Conservation (phyloP, 129 eudicot genomes). For the Erigeron canadensis region DNA sequence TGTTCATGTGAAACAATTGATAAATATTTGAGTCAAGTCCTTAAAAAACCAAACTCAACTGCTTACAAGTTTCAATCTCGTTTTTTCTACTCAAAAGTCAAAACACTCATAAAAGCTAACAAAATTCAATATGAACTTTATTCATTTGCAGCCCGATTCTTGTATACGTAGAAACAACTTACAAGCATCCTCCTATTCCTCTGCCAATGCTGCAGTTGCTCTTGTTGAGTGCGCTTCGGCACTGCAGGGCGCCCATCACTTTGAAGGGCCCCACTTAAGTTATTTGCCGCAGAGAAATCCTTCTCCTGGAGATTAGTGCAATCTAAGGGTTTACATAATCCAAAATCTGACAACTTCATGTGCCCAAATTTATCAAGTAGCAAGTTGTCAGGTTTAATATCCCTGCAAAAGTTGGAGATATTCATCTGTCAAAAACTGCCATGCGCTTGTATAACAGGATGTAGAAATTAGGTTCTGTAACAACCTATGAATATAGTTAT, state of each 20-base stretch:
- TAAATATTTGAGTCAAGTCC: not conserved
- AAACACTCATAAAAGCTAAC: not conserved
- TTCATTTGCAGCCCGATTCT: not conserved
- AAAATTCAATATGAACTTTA: not conserved
- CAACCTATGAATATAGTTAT: constrained; percentile 94
- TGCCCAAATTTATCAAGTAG: constrained; percentile 91
- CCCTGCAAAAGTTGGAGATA: constrained; percentile 50
- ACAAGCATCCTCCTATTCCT: constrained; percentile 99
- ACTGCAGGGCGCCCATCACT: constrained; percentile 89
- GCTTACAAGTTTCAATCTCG: not conserved
- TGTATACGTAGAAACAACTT: constrained; percentile 15
- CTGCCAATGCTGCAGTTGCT: constrained; percentile 98
- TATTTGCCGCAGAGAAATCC: constrained; percentile 72
- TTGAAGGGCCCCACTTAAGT: constrained; percentile 89
- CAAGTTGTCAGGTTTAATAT: constrained; percentile 95
- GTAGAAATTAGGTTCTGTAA: constrained; percentile 18
- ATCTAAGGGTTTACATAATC: constrained; percentile 92
- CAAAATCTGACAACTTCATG: constrained; percentile 98
- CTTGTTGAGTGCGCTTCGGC: constrained; percentile 94
- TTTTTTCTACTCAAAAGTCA: not conserved
- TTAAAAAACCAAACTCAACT: not conserved
- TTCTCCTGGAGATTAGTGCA: constrained; percentile 87
- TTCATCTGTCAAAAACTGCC: constrained; percentile 7
- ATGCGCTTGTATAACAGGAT: not conserved
- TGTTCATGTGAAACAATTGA: not conserved